phyloP scores from a whole-genome alignment of 345 rosid species.

The Adansonia digitata region DNA sequence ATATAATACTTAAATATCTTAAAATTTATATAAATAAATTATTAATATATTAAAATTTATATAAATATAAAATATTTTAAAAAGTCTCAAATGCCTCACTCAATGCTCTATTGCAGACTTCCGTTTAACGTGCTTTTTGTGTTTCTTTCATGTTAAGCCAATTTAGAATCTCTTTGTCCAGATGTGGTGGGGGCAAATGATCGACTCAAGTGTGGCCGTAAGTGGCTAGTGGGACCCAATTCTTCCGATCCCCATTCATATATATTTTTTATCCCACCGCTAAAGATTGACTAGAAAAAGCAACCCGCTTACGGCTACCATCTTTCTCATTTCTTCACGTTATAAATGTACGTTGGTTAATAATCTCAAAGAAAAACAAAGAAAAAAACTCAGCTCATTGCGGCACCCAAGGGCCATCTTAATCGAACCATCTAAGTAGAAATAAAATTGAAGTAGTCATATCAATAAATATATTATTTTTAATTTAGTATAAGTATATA shows the following conservation, averaged over 20 bases:
- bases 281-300: background rate
- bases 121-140: constrained; percentile 34
- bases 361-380: background rate
- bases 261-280: background rate
- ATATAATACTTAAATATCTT: too few relatives aligned
- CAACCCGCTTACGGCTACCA: background rate
- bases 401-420: background rate
- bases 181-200: constrained; percentile 12
- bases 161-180: constrained; percentile 32
- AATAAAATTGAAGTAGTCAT: too few relatives aligned
- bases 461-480: too few relatives aligned
- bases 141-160: constrained; percentile 35
- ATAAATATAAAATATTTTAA: too few relatives aligned
- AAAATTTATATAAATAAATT: too few relatives aligned
- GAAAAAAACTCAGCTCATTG: background rate
- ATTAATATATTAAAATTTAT: too few relatives aligned
- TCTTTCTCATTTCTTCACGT: background rate
- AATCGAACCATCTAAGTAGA: too few relatives aligned
- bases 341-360: background rate
- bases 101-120: background rate
- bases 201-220: background rate
- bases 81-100: too few relatives aligned
- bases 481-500: too few relatives aligned
- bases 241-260: too few relatives aligned
- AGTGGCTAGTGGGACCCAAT: constrained; percentile 19